Evolutionary conservation across 805 yeast species (phyloP).

Genomic region (Cyberlindnera mississippiensis): DNA sequence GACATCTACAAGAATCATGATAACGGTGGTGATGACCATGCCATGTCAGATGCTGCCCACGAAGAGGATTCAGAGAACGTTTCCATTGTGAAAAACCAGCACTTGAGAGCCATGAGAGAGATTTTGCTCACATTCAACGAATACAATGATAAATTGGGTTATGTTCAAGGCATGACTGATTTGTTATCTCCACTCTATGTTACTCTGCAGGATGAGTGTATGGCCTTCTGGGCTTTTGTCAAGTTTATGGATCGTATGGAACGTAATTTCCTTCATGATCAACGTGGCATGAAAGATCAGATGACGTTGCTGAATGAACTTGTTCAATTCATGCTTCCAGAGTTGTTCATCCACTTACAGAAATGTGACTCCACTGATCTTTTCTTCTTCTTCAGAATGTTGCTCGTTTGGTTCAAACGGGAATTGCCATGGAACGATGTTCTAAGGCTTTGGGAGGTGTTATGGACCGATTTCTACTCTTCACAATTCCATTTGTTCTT

Average conservation of each 20-base stretch:
- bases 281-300: conserved; percentile 89
- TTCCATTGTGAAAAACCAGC: conserved; percentile 68
- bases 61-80: conserved; percentile 38
- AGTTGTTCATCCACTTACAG: conserved; percentile 74
- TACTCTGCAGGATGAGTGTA: conserved; percentile 59
- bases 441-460: conserved; percentile 81
- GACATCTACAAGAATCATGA: conserved; percentile 48
- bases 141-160: conserved; percentile 78
- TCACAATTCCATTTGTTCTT: conserved; percentile 87
- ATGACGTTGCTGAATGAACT: conserved; percentile 79
- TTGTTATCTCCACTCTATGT: conserved; percentile 80
- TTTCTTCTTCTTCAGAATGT: conserved; percentile 92
- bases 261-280: conserved; percentile 86
- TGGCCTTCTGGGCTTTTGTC: conserved; percentile 86
- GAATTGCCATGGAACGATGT: conserved; percentile 81
- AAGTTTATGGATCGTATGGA: conserved; percentile 94
- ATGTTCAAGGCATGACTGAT: conserved; percentile 98
- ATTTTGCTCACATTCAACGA: conserved; percentile 85
- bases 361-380: conserved; percentile 86
- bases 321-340: conserved; percentile 87
- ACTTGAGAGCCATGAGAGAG: conserved; percentile 66
- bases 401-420: conserved; percentile 91
- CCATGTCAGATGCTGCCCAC: neutral
- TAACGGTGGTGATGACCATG: conserved; percentile 21
- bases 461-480: conserved; percentile 84